Evolutionary conservation across 371 early-diverging fungal species (phyloP), one percentile per base, ranked within the genome.

Genomic region (Mortierella sp.): DNA sequence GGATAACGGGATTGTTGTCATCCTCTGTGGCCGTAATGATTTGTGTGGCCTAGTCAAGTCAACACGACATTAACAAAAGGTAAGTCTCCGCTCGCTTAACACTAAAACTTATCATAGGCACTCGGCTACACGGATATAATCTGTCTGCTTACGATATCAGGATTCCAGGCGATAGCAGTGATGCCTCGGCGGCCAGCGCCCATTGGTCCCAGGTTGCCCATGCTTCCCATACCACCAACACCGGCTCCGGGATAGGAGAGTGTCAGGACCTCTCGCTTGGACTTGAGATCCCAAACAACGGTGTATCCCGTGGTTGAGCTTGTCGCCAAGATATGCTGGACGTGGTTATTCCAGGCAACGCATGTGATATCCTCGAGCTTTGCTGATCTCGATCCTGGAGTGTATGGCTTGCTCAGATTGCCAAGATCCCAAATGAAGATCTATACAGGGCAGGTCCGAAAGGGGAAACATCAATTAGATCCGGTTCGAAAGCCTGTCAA

Each of bases 271-370:
- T 99, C 98, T 52, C 94, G 89, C 46, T 92, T 87, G 70, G 91
- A 92, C 52, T 95, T 89, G 66, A 98, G 86, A 86, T 98, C 98
- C 98, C 98, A 98, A 18, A 98, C 92, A 23, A 96, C 97, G 6
- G 96, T 95, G 75, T 93, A 87, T 25, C 99, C 98, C 59, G 96
- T 95, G 63, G 91, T 93, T 30, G 94, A 93, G 19, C 95, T 92
- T 4, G 95, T 94, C 7, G 97, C 96, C 62, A 99, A 84, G 79
- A 99, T 99, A 70, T 98, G 96, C 56, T 92, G 90, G 30, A 95
- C 96, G 73, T 95, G 93, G 67, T 93, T 89, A 83, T 98, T 99
- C 98, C 98, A 99, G 23, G 94, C 87, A 29, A 98, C 85, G 25
- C 90, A 85, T 0, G 96, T 96, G 26, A 99, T 88, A 68, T 94